Conservation (phyloP, 768 basidiomycete genomes). For the Porphyrellus cyaneotinctus region DNA sequence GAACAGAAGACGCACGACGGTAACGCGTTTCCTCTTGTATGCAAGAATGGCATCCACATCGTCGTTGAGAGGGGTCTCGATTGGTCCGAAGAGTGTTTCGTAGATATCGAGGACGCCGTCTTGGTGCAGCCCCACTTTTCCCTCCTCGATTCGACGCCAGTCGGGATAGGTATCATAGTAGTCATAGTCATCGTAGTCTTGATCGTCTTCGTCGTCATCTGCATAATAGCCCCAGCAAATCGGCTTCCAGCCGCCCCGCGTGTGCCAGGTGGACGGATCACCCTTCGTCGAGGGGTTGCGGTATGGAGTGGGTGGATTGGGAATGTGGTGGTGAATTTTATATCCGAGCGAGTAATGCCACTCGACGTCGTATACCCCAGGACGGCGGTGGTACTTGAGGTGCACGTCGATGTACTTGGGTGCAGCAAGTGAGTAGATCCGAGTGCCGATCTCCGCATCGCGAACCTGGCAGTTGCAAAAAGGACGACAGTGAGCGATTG, state of each 20-base stretch:
- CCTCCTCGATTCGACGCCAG: slow-evolving; percentile 1
- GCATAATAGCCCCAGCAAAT: slow-evolving; percentile 15
- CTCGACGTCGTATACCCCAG: neutral
- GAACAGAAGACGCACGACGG: slow-evolving; percentile 6
- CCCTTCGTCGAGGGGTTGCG: neutral
- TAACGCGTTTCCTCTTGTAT: slow-evolving; percentile 4
- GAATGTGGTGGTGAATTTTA: neutral
- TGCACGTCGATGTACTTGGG: slow-evolving; percentile 17
- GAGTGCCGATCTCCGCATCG: neutral
- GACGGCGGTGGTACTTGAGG: slow-evolving; percentile 8
- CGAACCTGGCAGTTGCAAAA: no score
- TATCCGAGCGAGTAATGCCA: slow-evolving; percentile 14
- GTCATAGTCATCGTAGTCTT: neutral
- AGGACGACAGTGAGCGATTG: no score
- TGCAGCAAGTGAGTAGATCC: slow-evolving; percentile 6
- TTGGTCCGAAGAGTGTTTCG: slow-evolving; percentile 7
- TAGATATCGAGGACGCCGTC: slow-evolving; percentile 10
- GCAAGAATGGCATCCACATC: neutral
- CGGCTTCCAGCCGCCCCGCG: slow-evolving; percentile 8
- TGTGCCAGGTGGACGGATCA: neutral
- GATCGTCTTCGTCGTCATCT: neutral
- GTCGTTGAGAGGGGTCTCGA: neutral
- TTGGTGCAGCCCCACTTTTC: slow-evolving; percentile 1
- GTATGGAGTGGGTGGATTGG: neutral
- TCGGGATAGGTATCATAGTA: no score